Base-by-base conservation (phyloP, 805 yeast species). In the Pichia ethanolica region DNA sequence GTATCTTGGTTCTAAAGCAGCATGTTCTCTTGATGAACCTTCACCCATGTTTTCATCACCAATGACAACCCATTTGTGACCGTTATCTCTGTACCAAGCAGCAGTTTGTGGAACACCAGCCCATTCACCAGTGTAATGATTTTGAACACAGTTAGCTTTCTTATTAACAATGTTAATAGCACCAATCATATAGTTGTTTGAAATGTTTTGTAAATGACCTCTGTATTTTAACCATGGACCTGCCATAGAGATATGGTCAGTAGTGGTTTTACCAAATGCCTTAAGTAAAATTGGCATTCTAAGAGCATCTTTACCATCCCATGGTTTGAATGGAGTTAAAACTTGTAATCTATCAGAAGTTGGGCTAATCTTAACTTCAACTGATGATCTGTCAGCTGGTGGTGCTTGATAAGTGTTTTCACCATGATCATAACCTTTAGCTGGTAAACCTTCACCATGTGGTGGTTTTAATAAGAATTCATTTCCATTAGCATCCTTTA, bases 221-320 rank as follows among this genome's bases (percentile, higher is more conserved):
- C 97, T 88, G 91, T 91, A 91, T 79, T 91, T 91, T 81, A 91
- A 86, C 99, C 99, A 91, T 69, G 98, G 97, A 76, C 99, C 99
- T 68, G 99, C 99, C 95, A 89, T 90, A 66, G 98, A 91, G 66
- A 91, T 91, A 77, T 91, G 99, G 78, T 91, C 99, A 63, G 99
- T 91, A 65, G 99, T 91, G 71, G 97, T 90, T 82, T 91, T 91
- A 77, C 97, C 98, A 56, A 84, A 77, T 60, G 97, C 87, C 78
- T 93, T 91, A 74, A 91, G 88, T 75, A 91, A 83, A 64, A 91
- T 91, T 73, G 97, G 97, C 79, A 91, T 75, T 68, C 78, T 77
- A 59, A 71, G 68, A 63, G 95, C 89, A 69, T 91, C 98, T 79
- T 89, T 86, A 71, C 97, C 97, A 69, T 91, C 85, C 97, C 97